Base-by-base conservation (phyloP, 1,139 yeast species). In the Nakaseomyces delphensis region DNA sequence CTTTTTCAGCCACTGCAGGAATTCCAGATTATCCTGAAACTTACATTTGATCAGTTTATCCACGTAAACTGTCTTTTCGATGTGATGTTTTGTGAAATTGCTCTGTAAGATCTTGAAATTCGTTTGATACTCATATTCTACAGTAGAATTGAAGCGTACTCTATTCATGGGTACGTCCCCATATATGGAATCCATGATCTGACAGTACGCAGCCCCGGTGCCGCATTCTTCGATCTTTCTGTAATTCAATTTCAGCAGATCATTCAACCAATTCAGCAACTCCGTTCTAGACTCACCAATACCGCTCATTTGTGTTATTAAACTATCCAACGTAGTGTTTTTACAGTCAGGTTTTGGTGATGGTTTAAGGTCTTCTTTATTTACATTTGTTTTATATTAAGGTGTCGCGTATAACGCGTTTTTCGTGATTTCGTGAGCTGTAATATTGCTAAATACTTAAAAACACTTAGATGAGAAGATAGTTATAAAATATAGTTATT, bases 201-300 rank as follows among this genome's bases (percentile, higher is more conserved):
- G 96, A 63, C 97, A 87, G 61, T 84, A 89, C 2, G 86, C 93
- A 0, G 95, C 96, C 3, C 99, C 99, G 2, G 83, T 78, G 15
- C 99, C 99, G 59, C 96, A 83, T 62, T 87, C 91, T 59, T 93
- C 98, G 2, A 91, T 83, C 56, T 83, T 86, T 41, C 78, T 71
- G 54, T 83, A 76, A 49, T 78, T 71, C 35, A 87, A 63, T 42
- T 73, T 74, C 36, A 86, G 69, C 4, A 84, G 74, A 40, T 73
- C 69, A 59, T 89, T 89, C 51, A 91, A 71, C 97, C 98, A 93
- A 45, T 73, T 75, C 46, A 93, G 66, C 23, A 91, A 73, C 55
- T 87, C 96, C 40, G 82, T 78, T 54, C 97, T 76, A 21, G 93
- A 82, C 56, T 82, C 87, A 24, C 84, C 83, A 56, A 77, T 63